Percentiles rank a stretch among this genome's conserved stretches.
These are phyloP conservation scores for Lachnellula occidentalis DNA, from an alignment of 2,329 filamentous ascomycete genomes.

Conservation along the genomic window DNA sequence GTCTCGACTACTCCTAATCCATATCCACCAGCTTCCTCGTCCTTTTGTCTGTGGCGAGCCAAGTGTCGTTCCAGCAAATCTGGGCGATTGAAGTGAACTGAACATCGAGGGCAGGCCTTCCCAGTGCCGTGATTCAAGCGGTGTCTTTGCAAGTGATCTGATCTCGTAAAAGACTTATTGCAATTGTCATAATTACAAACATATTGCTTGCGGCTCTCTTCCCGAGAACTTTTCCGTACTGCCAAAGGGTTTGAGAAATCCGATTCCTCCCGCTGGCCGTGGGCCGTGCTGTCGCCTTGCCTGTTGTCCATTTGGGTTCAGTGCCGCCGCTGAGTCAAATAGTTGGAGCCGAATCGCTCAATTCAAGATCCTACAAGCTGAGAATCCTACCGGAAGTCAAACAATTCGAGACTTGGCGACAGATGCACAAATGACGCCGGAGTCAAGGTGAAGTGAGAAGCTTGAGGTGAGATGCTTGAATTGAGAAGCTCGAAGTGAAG, in stretches of 20 bases:
- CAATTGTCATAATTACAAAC: conserved; percentile 42
- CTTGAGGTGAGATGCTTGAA: too few relatives aligned
- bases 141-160: conserved; percentile 54
- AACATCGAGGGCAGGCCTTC: conserved; percentile 53
- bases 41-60: conserved; percentile 46
- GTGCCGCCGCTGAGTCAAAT: not conserved
- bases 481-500: too few relatives aligned
- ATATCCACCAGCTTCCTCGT: conserved; percentile 49
- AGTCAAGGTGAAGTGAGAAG: too few relatives aligned
- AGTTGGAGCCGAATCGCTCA: not conserved
- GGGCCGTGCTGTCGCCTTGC: not conserved
- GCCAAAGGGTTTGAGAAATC: not conserved
- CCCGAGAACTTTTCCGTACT: not conserved
- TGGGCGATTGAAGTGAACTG: conserved; percentile 54
- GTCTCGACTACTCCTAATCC: conserved; percentile 47
- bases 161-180: conserved; percentile 48
- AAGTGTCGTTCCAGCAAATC: conserved; percentile 58
- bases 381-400: too few relatives aligned
- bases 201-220: conserved; percentile 26
- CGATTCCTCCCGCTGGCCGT: not conserved
- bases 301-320: not conserved
- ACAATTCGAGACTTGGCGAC: too few relatives aligned
- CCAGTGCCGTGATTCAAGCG: conserved; percentile 50
- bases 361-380: too few relatives aligned
- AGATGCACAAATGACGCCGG: too few relatives aligned